Evolutionary conservation across 1,139 yeast species (phyloP).

Genomic region (Debaryomycetaceae sp.): DNA sequence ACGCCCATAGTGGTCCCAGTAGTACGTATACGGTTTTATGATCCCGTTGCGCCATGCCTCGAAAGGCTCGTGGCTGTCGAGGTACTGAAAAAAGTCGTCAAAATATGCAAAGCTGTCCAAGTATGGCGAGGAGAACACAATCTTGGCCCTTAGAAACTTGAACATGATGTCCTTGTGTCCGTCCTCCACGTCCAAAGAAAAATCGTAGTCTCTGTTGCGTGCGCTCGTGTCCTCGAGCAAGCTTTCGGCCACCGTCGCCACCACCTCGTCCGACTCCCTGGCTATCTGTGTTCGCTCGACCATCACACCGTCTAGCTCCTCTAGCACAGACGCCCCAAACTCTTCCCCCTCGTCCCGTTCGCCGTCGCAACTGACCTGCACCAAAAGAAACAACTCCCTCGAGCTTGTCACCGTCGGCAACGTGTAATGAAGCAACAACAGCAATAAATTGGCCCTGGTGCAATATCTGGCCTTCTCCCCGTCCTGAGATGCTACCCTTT

Average conservation of each 20-base stretch:
- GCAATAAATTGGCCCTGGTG: conserved; percentile 9
- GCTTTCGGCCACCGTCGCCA: conserved; percentile 15
- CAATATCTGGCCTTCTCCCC: background rate
- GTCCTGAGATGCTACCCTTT: background rate
- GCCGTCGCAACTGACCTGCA: background rate
- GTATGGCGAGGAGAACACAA: conserved; percentile 19
- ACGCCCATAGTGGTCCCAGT: conserved; percentile 24
- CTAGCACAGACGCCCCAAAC: background rate
- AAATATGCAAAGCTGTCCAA: conserved; percentile 12
- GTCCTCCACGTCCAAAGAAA: conserved; percentile 1
- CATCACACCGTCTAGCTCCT: background rate
- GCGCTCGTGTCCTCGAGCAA: conserved; percentile 6
- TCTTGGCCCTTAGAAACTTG: conserved; percentile 22
- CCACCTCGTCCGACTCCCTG: conserved; percentile 4
- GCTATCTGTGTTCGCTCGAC: conserved; percentile 5
- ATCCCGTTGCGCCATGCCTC: conserved; percentile 26
- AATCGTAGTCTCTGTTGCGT: conserved; percentile 3
- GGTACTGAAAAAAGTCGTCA: conserved; percentile 10
- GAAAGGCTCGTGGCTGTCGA: conserved; percentile 17
- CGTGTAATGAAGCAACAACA: conserved; percentile 10
- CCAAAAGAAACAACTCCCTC: background rate
- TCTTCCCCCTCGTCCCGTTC: background rate
- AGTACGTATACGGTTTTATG: conserved; percentile 28
- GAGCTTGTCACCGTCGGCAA: conserved; percentile 1
- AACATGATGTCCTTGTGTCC: conserved; percentile 10